Evolutionary conservation across 2,329 filamentous ascomycete genomes (phyloP), one percentile per base, ranked within the genome.

Genomic region (Decorospora gaudefroyi): DNA sequence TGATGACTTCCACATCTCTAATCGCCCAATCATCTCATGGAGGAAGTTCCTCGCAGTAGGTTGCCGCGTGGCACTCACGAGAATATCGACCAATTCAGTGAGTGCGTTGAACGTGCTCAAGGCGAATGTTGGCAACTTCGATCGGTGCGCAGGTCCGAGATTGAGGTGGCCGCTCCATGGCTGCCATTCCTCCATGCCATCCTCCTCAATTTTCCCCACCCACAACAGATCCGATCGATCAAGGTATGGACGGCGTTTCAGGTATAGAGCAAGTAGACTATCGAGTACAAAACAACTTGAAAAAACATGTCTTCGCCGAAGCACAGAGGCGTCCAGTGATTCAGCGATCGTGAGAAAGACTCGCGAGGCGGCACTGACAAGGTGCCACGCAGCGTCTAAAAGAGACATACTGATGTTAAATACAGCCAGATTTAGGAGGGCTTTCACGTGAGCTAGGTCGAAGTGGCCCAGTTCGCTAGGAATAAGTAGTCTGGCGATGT

Each of bases 171-270:
- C 79, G 17, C 75, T 74, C 86, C 86, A 89, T 1, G 83, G 81
- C 51, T 86, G 82, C 85, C 85, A 88, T 70, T 88, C 85, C 58
- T 89, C 86, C 18, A 85, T 69, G 1, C 84, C 84, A 57, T 87
- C 83, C 63, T 87, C 83, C 22, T 80, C 75, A 3, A 86, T 69
- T 3, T 71, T 67, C 4, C 76, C 76, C 22, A 75, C 62, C 22
- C 67, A 64, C 13, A 71, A 65, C 21, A 81, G 58, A 38, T 81
- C 77, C 8, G 74, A 72, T 8, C 67, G 62, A 41, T 71, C 69
- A 2, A 85, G 70, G 59, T 79, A 78, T 3, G 79, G 73, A 9
- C 73, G 66, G 21, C 73, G 73, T 12, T 75, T 69, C 3, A 83
- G 68, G 3, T 77, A 72, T 13, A 78, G 63, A 9, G 79, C 77